phyloP scores from a whole-genome alignment of 2,329 filamentous ascomycete species.

The Ophiostoma montium region DNA sequence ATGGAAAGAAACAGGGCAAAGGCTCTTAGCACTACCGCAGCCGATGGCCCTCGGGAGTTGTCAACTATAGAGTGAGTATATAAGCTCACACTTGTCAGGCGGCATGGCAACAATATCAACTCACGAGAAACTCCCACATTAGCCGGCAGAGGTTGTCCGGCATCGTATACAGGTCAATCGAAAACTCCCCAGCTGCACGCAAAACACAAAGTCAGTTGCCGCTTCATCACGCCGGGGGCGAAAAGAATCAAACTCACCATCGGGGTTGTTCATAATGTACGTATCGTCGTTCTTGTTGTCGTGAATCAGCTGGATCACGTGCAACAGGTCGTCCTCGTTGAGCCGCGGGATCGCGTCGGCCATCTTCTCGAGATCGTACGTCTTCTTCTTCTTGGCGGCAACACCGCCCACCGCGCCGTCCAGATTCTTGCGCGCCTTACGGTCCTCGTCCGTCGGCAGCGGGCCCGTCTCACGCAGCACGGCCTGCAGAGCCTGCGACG shows the following conservation, averaged over 20 bases:
- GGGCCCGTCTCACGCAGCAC: conserved; percentile 72
- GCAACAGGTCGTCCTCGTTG: conserved; percentile 80
- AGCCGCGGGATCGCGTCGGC: conserved; percentile 83
- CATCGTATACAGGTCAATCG: conserved; percentile 95
- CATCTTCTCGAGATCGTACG: conserved; percentile 84
- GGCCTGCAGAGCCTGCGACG: conserved; percentile 70
- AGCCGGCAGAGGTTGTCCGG: conserved; percentile 79
- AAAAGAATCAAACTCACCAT: too few species aligned
- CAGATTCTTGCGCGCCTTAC: conserved; percentile 45
- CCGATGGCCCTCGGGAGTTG: conserved; percentile 7
- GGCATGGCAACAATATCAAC: too few species aligned
- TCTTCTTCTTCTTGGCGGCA: conserved; percentile 50
- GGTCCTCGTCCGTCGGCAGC: conserved; percentile 60
- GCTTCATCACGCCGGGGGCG: too few species aligned
- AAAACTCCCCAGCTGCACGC: conserved; percentile 75
- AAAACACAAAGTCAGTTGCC: conserved; percentile 3
- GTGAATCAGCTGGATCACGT: conserved; percentile 95
- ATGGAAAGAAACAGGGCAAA: background rate
- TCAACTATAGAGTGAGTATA: background rate
- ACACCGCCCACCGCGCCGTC: conserved; percentile 34
- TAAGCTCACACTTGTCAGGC: too few species aligned
- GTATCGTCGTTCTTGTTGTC: conserved; percentile 91
- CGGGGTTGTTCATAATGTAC: conserved; percentile 93
- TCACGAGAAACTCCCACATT: conserved; percentile 76
- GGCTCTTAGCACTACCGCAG: conserved; percentile 3